Evolutionary conservation across 75 land plant genomes (phyloP).

Genomic region (Picea glauca): DNA sequence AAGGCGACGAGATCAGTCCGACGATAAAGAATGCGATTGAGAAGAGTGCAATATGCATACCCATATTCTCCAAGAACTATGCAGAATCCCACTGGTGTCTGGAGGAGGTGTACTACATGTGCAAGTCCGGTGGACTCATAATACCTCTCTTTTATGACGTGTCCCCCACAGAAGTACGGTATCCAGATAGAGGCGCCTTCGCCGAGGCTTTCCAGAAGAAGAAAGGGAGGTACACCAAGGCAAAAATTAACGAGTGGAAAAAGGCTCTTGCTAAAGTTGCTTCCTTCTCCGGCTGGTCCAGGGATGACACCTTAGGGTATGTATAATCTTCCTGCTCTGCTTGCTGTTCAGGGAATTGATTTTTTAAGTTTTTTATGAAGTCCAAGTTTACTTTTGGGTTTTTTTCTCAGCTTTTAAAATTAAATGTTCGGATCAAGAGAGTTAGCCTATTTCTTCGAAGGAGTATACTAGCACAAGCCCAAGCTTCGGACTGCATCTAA

Average conservation of each 20-base stretch:
- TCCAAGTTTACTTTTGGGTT: no score
- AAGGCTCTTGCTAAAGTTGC: constrained; percentile 8
- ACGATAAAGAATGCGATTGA: not conserved
- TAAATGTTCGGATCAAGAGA: no score
- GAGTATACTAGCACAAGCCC: no score
- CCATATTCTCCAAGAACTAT: not conserved
- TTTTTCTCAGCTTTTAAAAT: no score
- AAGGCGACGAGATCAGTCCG: constrained; percentile 3
- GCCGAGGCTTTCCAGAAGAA: not conserved
- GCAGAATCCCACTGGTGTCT: constrained; percentile 14
- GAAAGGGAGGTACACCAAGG: not conserved
- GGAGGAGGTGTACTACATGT: constrained; percentile 1
- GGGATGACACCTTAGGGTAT: constrained; percentile 8
- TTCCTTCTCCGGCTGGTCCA: constrained; percentile 12
- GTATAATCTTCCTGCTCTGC: not conserved
- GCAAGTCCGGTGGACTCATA: not conserved
- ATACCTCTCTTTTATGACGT: constrained; percentile 13
- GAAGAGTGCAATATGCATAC: not conserved
- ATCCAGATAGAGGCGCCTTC: not conserved
- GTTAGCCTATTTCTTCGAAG: no score
- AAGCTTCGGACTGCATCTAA: no score
- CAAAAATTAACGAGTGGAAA: constrained; percentile 4
- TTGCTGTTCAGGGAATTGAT: no score
- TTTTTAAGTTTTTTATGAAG: no score
- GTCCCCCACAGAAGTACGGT: no score